Conservation (phyloP, 352 stramenopile species). For the Pythium volutum region DNA sequence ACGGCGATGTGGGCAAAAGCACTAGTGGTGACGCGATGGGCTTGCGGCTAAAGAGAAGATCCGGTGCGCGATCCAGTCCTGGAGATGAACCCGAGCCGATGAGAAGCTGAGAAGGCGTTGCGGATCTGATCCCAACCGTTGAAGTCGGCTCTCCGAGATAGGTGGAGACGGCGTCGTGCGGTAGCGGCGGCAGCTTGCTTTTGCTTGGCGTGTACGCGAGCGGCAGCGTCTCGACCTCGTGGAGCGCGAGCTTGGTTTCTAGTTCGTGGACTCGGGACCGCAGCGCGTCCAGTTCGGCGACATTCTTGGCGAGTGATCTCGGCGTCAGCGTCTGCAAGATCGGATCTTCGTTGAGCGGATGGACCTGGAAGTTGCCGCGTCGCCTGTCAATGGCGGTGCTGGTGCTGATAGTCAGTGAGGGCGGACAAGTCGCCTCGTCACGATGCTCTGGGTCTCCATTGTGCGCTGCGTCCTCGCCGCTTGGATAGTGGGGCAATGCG, state of each 20-base stretch:
- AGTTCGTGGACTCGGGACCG: slow-evolving; percentile 46
- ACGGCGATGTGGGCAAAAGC: slow-evolving; percentile 10
- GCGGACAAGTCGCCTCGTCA: slow-evolving; percentile 6
- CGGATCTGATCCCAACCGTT: background rate
- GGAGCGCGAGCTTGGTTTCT: slow-evolving; percentile 49
- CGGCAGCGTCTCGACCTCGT: slow-evolving; percentile 40
- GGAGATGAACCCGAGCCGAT: background rate
- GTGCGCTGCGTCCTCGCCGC: background rate
- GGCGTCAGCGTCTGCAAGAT: slow-evolving; percentile 46
- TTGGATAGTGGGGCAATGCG: background rate
- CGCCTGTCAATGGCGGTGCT: slow-evolving; percentile 15
- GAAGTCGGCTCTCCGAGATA: background rate
- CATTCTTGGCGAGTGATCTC: slow-evolving; percentile 49
- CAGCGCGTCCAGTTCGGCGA: slow-evolving; percentile 50
- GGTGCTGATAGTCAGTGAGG: slow-evolving; percentile 11
- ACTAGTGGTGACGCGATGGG: slow-evolving; percentile 8
- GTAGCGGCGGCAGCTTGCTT: slow-evolving; percentile 47
- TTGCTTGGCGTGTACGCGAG: slow-evolving; percentile 27
- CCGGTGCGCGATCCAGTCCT: slow-evolving; percentile 1
- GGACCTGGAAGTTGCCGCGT: slow-evolving; percentile 32
- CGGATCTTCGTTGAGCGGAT: slow-evolving; percentile 47
- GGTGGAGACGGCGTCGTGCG: background rate
- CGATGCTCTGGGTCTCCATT: slow-evolving; percentile 1
- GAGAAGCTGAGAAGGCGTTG: background rate
- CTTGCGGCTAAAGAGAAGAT: slow-evolving; percentile 9